phyloP scores from a whole-genome alignment of 2,329 filamentous ascomycete species.

The Penicillium occitanis region DNA sequence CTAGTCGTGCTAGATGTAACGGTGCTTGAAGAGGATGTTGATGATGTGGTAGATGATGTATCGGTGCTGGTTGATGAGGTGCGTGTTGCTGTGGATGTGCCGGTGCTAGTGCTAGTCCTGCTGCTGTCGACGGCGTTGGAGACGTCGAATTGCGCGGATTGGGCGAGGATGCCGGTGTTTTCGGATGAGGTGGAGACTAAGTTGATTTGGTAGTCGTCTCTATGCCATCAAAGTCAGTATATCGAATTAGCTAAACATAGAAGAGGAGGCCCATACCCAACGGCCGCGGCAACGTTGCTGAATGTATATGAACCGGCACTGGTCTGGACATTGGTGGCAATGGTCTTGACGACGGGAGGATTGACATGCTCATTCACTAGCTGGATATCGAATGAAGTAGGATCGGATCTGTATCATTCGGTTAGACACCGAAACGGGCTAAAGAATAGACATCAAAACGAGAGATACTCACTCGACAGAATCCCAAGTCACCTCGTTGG shows the following conservation, averaged over 20 bases:
- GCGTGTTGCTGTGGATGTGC: neutral
- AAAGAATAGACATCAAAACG: neutral
- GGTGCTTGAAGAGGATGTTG: slow-evolving; percentile 25
- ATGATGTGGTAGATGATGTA: slow-evolving; percentile 18
- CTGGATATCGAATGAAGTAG: slow-evolving; percentile 41
- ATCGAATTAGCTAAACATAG: neutral
- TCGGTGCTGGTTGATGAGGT: slow-evolving; percentile 26
- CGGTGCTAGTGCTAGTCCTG: slow-evolving; percentile 19
- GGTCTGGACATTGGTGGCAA: slow-evolving; percentile 39
- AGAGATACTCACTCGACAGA: slow-evolving; percentile 34
- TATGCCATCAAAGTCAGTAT: neutral
- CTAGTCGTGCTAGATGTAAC: slow-evolving; percentile 24
- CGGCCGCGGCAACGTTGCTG: slow-evolving; percentile 28
- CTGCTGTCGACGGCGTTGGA: slow-evolving; percentile 11
- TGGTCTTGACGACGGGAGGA: slow-evolving; percentile 33
- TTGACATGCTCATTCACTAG: slow-evolving; percentile 44
- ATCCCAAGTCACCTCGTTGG: slow-evolving; percentile 42
- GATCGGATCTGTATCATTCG: slow-evolving; percentile 38
- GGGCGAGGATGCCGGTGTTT: slow-evolving; percentile 45
- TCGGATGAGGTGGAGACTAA: slow-evolving; percentile 34
- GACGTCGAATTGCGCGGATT: slow-evolving; percentile 40
- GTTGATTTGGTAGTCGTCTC: slow-evolving; percentile 44
- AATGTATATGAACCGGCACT: slow-evolving; percentile 38
- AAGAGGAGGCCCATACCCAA: slow-evolving; percentile 3
- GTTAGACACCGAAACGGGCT: neutral